These are phyloP conservation scores for Dactylellina cionopaga DNA, from an alignment of 2,329 filamentous ascomycete species.

Conservation along the genomic window DNA sequence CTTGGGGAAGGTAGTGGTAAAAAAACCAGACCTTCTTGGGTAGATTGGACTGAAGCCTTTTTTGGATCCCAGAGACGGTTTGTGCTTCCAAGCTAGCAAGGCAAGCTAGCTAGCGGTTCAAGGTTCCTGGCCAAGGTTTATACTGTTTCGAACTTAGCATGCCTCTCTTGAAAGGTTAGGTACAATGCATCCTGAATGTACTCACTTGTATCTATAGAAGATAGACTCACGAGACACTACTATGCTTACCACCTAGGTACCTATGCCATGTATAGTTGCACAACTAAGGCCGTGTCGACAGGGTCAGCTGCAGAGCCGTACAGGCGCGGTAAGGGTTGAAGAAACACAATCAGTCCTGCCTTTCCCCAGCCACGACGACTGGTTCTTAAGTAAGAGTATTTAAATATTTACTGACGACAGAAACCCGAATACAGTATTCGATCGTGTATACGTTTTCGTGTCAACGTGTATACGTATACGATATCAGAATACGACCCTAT, in stretches of 20 bases:
- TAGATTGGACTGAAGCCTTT: no score
- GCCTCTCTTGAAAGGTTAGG: constrained; percentile 10
- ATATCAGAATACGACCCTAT: no score
- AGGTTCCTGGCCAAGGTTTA: constrained; percentile 49
- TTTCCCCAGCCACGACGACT: neutral
- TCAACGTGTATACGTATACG: no score
- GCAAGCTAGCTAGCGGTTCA: constrained; percentile 18
- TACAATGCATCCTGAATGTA: no score
- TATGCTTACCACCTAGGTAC: constrained; percentile 38
- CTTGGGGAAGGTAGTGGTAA: no score
- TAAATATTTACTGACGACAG: no score
- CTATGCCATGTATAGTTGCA: constrained; percentile 48
- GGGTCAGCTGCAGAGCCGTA: constrained; percentile 50
- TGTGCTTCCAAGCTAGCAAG: constrained; percentile 11
- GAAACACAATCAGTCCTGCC: neutral
- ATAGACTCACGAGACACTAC: neutral
- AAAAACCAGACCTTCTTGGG: no score
- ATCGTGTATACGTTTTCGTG: no score
- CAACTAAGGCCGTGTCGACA: constrained; percentile 42
- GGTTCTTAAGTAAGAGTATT: no score
- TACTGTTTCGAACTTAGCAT: constrained; percentile 19
- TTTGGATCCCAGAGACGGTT: constrained; percentile 20
- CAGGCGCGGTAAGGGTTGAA: constrained; percentile 16
- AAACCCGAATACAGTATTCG: no score
- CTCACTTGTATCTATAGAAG: constrained; percentile 21